Conservation (phyloP, 768 basidiomycete genomes). For the Filobasidium floriforme region DNA sequence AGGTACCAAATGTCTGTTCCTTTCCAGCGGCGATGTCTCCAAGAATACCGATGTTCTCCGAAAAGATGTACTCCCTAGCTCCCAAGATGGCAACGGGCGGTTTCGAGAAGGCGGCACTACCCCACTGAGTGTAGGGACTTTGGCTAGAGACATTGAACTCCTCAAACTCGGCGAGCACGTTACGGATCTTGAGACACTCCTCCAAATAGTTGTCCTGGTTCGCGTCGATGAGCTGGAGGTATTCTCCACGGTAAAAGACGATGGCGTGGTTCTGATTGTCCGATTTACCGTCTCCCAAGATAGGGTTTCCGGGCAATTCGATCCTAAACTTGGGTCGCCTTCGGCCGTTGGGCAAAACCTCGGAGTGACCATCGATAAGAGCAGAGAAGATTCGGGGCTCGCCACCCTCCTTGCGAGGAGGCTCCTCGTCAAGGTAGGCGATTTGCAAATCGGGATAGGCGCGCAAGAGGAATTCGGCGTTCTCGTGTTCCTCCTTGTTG, state of each 20-base stretch:
- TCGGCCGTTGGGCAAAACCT: conserved; percentile 80
- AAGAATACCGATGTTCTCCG: conserved; percentile 97
- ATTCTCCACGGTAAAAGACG: conserved; percentile 98
- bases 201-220: conserved; percentile 99
- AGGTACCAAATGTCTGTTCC: conserved; percentile 98
- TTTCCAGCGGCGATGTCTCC: conserved; percentile 98
- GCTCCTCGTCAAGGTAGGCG: conserved; percentile 95
- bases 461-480: conserved; percentile 92
- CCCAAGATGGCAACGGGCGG: conserved; percentile 94
- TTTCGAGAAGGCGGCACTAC: conserved; percentile 75
- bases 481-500: conserved; percentile 98
- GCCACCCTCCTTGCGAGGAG: conserved; percentile 84
- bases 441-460: conserved; percentile 98
- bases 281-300: conserved; percentile 96
- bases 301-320: conserved; percentile 96
- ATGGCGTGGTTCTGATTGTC: conserved; percentile 99
- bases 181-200: conserved; percentile 98
- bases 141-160: conserved; percentile 77
- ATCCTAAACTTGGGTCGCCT: conserved; percentile 95
- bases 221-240: conserved; percentile 97
- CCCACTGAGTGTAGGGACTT: conserved; percentile 86
- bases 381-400: conserved; percentile 92
- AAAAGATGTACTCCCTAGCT: conserved; percentile 99
- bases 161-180: conserved; percentile 95
- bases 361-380: conserved; percentile 95